Conservation (phyloP, 306 rosid genomes). For the barrel medic (Medicago truncatula) region DNA sequence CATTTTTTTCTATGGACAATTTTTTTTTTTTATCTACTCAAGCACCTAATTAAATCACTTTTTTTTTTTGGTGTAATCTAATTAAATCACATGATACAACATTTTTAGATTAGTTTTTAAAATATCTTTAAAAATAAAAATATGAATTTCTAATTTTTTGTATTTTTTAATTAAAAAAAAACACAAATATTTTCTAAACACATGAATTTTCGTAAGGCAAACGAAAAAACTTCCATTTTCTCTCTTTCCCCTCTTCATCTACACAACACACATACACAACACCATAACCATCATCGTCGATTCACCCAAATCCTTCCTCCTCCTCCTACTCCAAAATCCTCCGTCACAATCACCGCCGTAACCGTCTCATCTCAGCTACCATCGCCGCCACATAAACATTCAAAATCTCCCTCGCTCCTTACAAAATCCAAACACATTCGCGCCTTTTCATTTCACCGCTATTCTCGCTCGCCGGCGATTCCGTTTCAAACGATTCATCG, state of each 20-base stretch:
- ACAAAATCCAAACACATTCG: neutral
- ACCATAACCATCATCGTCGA: constrained; percentile 35
- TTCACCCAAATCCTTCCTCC: constrained; percentile 40
- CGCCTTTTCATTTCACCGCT: neutral
- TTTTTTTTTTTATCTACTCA: no score
- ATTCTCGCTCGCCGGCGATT: constrained; percentile 51
- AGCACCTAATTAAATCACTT: no score
- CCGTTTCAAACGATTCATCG: constrained; percentile 45
- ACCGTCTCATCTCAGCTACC: neutral
- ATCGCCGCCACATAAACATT: constrained; percentile 26
- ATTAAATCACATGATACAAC: no score
- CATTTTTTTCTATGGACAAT: no score
- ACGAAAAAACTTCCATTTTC: neutral
- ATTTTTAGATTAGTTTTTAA: no score
- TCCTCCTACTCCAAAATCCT: constrained; percentile 41
- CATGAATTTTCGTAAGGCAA: neutral
- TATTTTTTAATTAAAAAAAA: no score
- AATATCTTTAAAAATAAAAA: no score
- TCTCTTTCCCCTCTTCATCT: constrained; percentile 23
- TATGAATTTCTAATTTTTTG: no score
- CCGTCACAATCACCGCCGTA: constrained; percentile 27
- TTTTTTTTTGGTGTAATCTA: no score
- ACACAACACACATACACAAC: neutral
- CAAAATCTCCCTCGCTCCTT: constrained; percentile 1
- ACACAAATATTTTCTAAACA: no score